Percentiles rank a stretch among this genome's conserved stretches.
phyloP scores from a whole-genome alignment of 768 basidiomycete species.

The Rossbeevera mucosa region DNA sequence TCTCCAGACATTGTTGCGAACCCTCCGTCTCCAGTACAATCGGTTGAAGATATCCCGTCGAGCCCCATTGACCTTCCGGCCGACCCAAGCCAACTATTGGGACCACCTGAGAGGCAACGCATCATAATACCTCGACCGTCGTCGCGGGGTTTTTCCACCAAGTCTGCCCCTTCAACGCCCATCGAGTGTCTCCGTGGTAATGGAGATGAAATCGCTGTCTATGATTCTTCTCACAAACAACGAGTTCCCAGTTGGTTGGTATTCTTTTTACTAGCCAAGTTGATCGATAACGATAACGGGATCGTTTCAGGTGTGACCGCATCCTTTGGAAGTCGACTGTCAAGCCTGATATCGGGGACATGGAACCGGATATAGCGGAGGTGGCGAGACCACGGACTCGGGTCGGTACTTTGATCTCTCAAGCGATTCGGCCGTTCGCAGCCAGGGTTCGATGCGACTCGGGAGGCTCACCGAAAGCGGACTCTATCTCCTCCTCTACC shows the following conservation, averaged over 20 bases:
- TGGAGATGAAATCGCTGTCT: conserved; percentile 57
- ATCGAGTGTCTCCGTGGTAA: conserved; percentile 35
- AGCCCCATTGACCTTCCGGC: conserved; percentile 17
- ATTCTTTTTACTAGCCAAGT: background rate
- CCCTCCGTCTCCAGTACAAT: conserved; percentile 22
- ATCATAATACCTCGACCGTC: conserved; percentile 23
- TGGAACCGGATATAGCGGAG: conserved; percentile 34
- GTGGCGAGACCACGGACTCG: conserved; percentile 38
- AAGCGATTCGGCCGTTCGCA: conserved; percentile 48
- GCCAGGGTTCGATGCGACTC: conserved; percentile 37
- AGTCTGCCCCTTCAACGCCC: conserved; percentile 28
- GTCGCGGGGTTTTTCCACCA: conserved; percentile 28
- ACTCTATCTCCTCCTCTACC: conserved; percentile 10
- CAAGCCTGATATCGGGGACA: conserved; percentile 40
- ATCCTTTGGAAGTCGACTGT: conserved; percentile 79
- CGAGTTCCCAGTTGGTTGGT: conserved; percentile 81
- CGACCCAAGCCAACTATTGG: conserved; percentile 12
- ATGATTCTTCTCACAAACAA: conserved; percentile 76
- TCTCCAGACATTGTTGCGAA: conserved; percentile 26
- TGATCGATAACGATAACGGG: conserved; percentile 9
- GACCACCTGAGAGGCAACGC: conserved; percentile 17
- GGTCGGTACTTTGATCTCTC: conserved; percentile 50
- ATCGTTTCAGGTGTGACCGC: conserved; percentile 67
- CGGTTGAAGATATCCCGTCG: conserved; percentile 22
- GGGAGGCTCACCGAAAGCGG: conserved; percentile 29